Conservation (phyloP, 306 rosid species). For the Argentina anserina region DNA sequence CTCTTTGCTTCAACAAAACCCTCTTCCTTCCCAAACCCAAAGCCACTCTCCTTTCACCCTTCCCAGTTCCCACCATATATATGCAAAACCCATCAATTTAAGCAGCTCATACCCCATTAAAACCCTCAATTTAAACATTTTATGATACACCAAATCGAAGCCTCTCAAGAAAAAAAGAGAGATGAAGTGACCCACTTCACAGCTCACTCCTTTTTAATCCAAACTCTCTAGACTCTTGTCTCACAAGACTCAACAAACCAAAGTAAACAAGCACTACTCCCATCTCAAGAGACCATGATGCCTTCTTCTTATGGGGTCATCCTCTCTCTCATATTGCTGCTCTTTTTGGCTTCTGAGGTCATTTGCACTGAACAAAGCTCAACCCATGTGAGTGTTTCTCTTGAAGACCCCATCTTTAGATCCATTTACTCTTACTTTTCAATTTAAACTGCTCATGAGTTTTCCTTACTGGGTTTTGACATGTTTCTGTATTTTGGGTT, state of each 20-base stretch:
- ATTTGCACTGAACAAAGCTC: conserved; percentile 37
- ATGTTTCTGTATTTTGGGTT: conserved; percentile 24
- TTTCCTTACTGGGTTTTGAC: conserved; percentile 34
- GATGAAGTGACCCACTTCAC: conserved; percentile 21
- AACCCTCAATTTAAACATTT: conserved; percentile 17
- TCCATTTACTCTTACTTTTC: conserved; percentile 15
- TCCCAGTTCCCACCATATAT: conserved; percentile 2
- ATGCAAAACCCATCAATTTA: conserved; percentile 20
- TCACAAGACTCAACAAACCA: conserved; percentile 8
- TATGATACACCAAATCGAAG: conserved; percentile 34
- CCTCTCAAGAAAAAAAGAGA: conserved; percentile 9
- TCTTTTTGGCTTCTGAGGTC: conserved; percentile 40
- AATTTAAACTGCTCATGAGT: background rate
- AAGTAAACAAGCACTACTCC: conserved; percentile 1
- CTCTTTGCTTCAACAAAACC: background rate
- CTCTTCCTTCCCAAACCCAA: background rate
- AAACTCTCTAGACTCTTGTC: conserved; percentile 24
- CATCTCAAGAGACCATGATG: conserved; percentile 40
- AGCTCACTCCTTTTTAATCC: conserved; percentile 17
- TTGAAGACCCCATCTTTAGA: conserved; percentile 21
- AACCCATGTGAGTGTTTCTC: conserved; percentile 50
- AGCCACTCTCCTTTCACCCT: background rate
- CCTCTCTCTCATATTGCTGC: conserved; percentile 54
- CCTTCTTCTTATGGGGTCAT: conserved; percentile 54
- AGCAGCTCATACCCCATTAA: conserved; percentile 6